Evolutionary conservation across 805 yeast species (phyloP), one percentile per base, ranked within the genome.

Genomic region (Starmera amethionina): DNA sequence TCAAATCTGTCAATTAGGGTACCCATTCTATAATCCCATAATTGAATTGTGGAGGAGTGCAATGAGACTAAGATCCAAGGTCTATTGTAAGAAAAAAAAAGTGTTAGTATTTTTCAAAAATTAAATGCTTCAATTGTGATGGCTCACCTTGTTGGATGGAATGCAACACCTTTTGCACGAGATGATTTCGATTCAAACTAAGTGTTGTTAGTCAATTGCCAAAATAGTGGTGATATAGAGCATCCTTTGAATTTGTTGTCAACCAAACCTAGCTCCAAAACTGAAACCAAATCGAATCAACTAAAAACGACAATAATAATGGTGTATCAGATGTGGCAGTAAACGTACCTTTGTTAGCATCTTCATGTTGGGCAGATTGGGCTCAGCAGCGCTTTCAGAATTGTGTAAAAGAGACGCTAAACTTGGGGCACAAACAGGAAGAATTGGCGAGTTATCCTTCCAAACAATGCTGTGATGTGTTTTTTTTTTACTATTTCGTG

Each of bases 11-110:
- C 97, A 58, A 93, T 79, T 59, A 93, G 67, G 4, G 97, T 88
- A 35, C 99, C 99, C 99, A 93, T 93, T 56, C 99, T 80, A 65
- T 94, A 93, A 64, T 93, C 99, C 99, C 99, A 93, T 48, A 93
- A 72, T 63, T 94, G 98, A 60, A 93, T 90, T n/a, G 96, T 88
- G n/a, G 96, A 87, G 25, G 96, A 85, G 62, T 90, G 93, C 45
- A 94, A 72, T 8, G 97, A 88, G 30, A 89, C 97, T 52, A 93
- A 72, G 44, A 88, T 86, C 97, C 96, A 93, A 44, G 98, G 97
- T 62, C 93, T 73, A 36, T 51, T 55, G 22, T 12, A 34, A 19
- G 27, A 22, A 8, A 22, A 22, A 7, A 22, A 22, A 7, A 22
- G 18, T 19, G 56, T 50, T 48, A 48, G 50, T 41, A 47, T 15